Evolutionary conservation across 768 basidiomycete species (phyloP), one percentile per base, ranked within the genome.

Genomic region (Mycena capillaripes): DNA sequence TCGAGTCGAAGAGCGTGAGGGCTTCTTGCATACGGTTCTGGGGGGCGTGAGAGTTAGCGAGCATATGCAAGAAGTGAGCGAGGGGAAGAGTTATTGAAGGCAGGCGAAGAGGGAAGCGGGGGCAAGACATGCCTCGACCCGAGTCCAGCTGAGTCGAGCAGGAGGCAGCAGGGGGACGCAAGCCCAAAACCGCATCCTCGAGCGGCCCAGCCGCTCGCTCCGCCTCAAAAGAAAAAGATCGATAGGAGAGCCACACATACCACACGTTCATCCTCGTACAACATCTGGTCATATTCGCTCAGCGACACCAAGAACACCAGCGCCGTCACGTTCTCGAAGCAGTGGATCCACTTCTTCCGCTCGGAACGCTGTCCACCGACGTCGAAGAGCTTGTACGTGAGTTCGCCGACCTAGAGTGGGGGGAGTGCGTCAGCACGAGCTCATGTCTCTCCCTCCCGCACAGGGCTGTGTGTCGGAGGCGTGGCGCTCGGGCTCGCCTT

Each of bases 1-100:
- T 97, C 65, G 96, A 97, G 82, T 98, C 97, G 82, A 98, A 99
- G 64, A 98, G 92, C 0, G 97, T 96, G 55, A 98, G 83, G 0
- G 97, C 95, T 82, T 98, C 97, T 86, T 97, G 94, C 95, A 98
- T 97, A 76, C 96, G 96, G 84, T 98, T 98, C 93, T 95, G 73
- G 17, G 71, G 75, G 38, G 11, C 62, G 50, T 23, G 21, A 29
- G 50, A 53, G 8, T 46, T 27, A 59, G 56, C n/a, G 50, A 52
- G 27, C 25, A 25, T 57, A 23, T 36, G 3, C 34, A 40, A n/a
- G 50, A 19, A 48, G 23, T 16, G 36, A 56, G 32, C 52, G 29
- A 32, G 46, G 50, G 50, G 23, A 12, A 52, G 27, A 52, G 48
- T 2, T 23, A 25, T 14, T 27, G 50, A 52, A 52, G 50, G 16